These are phyloP conservation scores for Heliamphora pulchella DNA, from an alignment of 179 eudicot genomes.

Conservation along the genomic window DNA sequence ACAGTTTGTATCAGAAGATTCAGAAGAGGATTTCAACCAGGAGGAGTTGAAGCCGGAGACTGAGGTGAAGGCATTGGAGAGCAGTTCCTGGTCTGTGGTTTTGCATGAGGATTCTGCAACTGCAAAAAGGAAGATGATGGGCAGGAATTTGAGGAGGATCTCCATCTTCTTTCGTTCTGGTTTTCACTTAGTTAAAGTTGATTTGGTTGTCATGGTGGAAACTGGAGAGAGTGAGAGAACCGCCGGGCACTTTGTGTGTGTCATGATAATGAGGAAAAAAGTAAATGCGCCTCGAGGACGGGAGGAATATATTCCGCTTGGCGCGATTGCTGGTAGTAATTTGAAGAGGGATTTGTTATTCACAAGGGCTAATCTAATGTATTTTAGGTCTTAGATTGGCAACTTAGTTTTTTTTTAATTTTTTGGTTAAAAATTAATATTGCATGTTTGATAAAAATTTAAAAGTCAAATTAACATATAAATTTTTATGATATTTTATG, in stretches of 20 bases:
- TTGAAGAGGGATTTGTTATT: no score
- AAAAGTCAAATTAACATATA: no score
- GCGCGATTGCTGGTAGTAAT: no score
- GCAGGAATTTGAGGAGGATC: conserved; percentile 20
- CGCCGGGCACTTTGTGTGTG: not conserved
- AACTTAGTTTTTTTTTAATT: no score
- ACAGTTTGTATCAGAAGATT: conserved; percentile 17
- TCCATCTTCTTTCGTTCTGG: conserved; percentile 16
- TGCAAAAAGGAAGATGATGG: conserved; percentile 19
- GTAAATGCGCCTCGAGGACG: not conserved
- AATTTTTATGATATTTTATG: no score
- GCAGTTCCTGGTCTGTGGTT: conserved; percentile 31
- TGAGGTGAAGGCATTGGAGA: conserved; percentile 55
- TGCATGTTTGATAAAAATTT: no score
- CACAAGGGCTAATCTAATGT: no score
- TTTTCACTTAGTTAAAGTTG: conserved; percentile 20
- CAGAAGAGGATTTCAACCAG: not conserved
- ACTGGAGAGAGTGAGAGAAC: not conserved
- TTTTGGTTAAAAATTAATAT: no score
- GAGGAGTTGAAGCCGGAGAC: conserved; percentile 54
- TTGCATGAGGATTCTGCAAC: conserved; percentile 30
- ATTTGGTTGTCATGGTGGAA: not conserved
- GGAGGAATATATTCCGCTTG: not conserved
- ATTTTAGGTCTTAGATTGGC: no score
- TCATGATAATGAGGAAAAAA: not conserved